Evolutionary conservation across 805 yeast genomes (phyloP).

Genomic region (Metschnikowia reukaufii): DNA sequence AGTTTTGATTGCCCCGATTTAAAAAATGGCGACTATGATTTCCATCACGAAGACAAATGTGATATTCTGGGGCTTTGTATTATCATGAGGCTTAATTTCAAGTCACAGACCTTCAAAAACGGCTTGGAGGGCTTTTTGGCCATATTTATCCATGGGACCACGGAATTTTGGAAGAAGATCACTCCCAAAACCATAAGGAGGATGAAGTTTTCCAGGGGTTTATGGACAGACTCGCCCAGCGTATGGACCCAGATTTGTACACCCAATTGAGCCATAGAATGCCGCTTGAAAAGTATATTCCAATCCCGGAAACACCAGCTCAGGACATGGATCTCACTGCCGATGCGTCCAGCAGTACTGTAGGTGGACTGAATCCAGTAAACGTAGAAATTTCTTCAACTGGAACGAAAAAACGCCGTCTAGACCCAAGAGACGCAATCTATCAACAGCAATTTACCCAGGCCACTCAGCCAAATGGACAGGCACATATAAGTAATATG

Average conservation of each 20-base stretch:
- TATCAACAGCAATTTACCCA: slow-evolving; percentile 8
- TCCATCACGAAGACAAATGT: background rate
- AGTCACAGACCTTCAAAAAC: slow-evolving; percentile 3
- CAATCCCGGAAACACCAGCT: background rate
- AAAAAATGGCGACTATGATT: slow-evolving; percentile 1
- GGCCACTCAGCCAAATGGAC: background rate
- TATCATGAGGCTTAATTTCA: slow-evolving; percentile 10
- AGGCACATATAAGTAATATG: background rate
- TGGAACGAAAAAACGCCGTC: slow-evolving; percentile 1
- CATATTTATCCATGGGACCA: slow-evolving; percentile 4
- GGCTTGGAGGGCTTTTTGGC: slow-evolving; percentile 15
- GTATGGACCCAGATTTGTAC: slow-evolving; percentile 6
- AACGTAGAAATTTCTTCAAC: background rate
- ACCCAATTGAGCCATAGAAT: slow-evolving; percentile 1
- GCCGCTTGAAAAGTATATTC: slow-evolving; percentile 5
- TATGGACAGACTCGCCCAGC: slow-evolving; percentile 5
- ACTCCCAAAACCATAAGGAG: background rate
- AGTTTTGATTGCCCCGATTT: slow-evolving; percentile 5
- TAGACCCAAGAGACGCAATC: slow-evolving; percentile 5
- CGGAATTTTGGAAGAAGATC: background rate
- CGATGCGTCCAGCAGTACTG: background rate
- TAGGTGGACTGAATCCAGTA: background rate
- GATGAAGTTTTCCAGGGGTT: background rate
- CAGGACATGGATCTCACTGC: background rate
- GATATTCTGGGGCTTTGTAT: slow-evolving; percentile 10